Evolutionary conservation across 257 asterid genomes (phyloP).

Genomic region (Solanum bulbocastanum): DNA sequence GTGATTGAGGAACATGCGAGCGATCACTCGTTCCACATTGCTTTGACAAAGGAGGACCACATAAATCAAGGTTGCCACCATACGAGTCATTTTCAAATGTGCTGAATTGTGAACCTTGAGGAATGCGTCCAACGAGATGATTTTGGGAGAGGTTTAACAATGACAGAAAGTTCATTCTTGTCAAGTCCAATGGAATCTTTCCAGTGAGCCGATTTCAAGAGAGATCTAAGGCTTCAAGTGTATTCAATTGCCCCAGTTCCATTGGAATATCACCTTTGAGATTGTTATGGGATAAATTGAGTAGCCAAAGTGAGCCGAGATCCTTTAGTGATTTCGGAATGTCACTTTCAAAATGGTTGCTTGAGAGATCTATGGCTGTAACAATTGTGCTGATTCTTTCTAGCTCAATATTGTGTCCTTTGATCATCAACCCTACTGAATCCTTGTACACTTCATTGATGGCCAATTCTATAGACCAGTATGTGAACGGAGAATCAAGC

Average conservation of each 20-base stretch:
- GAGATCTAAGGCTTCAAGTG: not conserved
- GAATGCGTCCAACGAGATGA: not conserved
- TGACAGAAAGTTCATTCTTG: not conserved
- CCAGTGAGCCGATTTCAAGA: not conserved
- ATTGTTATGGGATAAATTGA: not conserved
- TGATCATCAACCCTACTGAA: not conserved
- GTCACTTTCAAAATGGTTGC: no score
- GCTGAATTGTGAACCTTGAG: not conserved
- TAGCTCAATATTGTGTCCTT: fast-evolving
- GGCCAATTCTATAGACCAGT: no score
- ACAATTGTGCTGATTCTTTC: not conserved
- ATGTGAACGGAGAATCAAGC: fast-evolving
- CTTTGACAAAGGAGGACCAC: no score
- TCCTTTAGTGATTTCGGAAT: not conserved
- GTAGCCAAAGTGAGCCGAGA: not conserved
- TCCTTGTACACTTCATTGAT: not conserved
- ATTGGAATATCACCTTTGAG: not conserved
- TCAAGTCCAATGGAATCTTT: not conserved
- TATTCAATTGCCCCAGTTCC: not conserved
- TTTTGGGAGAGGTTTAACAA: not conserved
- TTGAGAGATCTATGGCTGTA: no score
- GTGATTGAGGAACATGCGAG: no score
- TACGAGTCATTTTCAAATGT: no score
- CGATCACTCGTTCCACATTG: no score
- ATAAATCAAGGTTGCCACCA: no score